Conservation (phyloP, 495 filamentous ascomycete genomes). For the Zalerion maritima region DNA sequence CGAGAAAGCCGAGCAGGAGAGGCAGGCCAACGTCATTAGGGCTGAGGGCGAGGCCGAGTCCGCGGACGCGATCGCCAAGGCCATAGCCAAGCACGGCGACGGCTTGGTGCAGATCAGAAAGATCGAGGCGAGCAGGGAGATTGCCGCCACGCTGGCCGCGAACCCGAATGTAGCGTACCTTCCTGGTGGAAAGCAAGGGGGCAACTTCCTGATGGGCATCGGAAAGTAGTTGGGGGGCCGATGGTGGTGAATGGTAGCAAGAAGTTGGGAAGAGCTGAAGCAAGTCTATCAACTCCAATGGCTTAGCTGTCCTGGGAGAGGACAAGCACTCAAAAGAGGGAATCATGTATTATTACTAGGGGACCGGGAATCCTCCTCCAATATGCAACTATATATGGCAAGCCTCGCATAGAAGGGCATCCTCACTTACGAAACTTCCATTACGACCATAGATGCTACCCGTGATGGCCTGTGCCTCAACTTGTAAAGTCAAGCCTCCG, state of each 20-base stretch:
- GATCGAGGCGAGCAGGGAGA: conserved; percentile 95
- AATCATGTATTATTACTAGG: too few relatives aligned
- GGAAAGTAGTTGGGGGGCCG: conserved; percentile 19
- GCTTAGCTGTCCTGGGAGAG: too few relatives aligned
- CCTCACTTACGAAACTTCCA: too few relatives aligned
- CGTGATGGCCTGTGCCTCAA: too few relatives aligned
- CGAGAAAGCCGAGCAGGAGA: conserved; percentile 97
- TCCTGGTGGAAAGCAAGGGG: conserved; percentile 56
- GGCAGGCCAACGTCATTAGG: conserved; percentile 94
- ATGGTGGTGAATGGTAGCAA: background rate
- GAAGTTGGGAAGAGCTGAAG: background rate
- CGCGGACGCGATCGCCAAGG: conserved; percentile 84
- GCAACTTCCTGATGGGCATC: conserved; percentile 40
- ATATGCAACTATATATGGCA: too few relatives aligned
- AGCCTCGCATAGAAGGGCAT: too few relatives aligned
- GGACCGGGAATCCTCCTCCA: too few relatives aligned
- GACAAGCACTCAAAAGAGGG: too few relatives aligned
- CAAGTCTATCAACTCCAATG: too few relatives aligned
- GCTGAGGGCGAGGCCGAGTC: conserved; percentile 95
- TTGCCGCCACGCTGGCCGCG: conserved; percentile 71
- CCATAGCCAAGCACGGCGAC: conserved; percentile 83
- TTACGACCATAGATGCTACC: too few relatives aligned
- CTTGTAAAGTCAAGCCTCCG: too few relatives aligned
- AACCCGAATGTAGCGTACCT: conserved; percentile 97
- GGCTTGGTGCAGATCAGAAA: conserved; percentile 88